These are phyloP conservation scores for Wickerhamomyces alni DNA, from an alignment of 805 yeast species.

Conservation along the genomic window DNA sequence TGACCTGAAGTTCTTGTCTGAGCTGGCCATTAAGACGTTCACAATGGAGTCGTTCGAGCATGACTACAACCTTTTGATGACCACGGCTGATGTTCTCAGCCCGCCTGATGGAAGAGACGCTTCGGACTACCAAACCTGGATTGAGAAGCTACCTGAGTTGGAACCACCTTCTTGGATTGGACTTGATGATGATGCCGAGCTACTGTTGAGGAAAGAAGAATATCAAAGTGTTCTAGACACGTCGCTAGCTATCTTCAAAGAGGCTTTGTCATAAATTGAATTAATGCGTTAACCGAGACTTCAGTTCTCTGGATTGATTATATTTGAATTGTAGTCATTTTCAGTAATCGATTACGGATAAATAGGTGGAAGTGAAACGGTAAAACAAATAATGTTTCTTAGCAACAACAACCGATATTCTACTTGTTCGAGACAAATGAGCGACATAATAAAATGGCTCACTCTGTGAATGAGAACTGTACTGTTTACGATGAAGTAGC, in stretches of 20 bases:
- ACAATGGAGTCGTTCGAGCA: conserved; percentile 31
- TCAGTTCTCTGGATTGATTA: too few relatives aligned
- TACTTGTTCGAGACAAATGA: too few relatives aligned
- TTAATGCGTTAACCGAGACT: too few relatives aligned
- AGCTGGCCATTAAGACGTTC: conserved; percentile 35
- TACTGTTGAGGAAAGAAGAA: conserved; percentile 18
- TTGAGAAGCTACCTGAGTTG: conserved; percentile 43
- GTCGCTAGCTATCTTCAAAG: background rate
- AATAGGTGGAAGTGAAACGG: too few relatives aligned
- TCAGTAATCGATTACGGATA: too few relatives aligned
- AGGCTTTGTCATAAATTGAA: background rate
- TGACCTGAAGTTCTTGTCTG: conserved; percentile 34
- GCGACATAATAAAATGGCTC: too few relatives aligned
- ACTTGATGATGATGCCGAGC: conserved; percentile 38
- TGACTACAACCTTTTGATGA: conserved; percentile 36
- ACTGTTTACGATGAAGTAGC: background rate
- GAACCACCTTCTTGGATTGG: conserved; percentile 52
- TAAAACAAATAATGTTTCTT: too few relatives aligned
- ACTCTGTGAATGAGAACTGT: background rate
- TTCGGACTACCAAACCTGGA: conserved; percentile 41
- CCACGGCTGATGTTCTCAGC: conserved; percentile 13
- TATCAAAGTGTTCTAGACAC: conserved; percentile 3
- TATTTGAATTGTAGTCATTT: too few relatives aligned
- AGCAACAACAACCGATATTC: too few relatives aligned
- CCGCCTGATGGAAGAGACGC: conserved; percentile 43